Evolutionary conservation across 2,329 filamentous ascomycete genomes (phyloP), one percentile per base, ranked within the genome.

Genomic region (Cryoendolithus antarcticus): DNA sequence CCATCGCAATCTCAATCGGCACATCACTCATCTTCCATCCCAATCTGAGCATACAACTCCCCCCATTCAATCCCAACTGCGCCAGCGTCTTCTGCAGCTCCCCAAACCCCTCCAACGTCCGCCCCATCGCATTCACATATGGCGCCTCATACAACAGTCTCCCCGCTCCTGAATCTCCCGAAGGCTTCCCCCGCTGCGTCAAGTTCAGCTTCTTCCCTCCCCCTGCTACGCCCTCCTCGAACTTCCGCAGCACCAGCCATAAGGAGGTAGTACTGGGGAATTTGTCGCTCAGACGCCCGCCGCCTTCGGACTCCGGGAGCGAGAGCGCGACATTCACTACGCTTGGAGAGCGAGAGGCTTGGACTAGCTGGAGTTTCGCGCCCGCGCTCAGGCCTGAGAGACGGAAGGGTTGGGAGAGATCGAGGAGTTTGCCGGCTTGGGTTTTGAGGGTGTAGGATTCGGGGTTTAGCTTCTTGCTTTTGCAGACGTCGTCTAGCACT

Each of bases 281-380:
- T 56, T 91, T 94, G 57, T 91, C 80, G 40, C 78, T 75, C 31
- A 93, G 63, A 24, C 86, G 77, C 15, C 77, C 75, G 47, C 75
- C 76, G 2, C 77, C 76, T 55, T 91, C 82, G 13, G 78, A 74
- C 29, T 79, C 71, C 3, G 86, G 84, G 21, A 95, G 67, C 56
- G 93, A 84, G 9, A 98, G 67, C n/a, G 85, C 89, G 32, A 98
- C 81, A 31, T 82, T 86, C 40, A 98, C 81, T 35, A 82, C 81
- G 2, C 85, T 80, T 1, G 88, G 82, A 0, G 86, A 91, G 41
- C 84, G 83, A 34, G 88, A 91, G 43, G 82, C 79, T 56, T 85
- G 79, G 13, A 95, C 81, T 36, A 98, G 82, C 57, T 96, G 88
- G 42, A 98, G 76, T 57, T 93, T 93, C 43, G 91, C 89, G 45